Evolutionary conservation across 2,329 filamentous ascomycete species (phyloP).

Genomic region (Tolypocladium endophyticum): DNA sequence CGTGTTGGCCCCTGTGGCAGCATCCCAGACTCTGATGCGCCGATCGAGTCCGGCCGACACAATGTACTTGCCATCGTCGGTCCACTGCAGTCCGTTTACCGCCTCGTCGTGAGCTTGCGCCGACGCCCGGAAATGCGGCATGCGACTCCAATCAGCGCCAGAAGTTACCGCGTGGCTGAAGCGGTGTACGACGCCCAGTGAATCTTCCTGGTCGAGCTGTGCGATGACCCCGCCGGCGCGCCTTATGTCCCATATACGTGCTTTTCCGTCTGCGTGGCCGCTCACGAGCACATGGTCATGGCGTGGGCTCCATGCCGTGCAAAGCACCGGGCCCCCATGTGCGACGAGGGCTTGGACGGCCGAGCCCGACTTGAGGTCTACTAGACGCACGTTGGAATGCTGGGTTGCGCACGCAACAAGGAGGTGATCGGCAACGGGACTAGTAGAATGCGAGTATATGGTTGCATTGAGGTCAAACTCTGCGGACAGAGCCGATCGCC

Average conservation of each 20-base stretch:
- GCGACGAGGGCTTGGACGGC: conserved; percentile 59
- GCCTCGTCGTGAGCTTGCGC: conserved; percentile 66
- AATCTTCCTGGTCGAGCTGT: conserved; percentile 75
- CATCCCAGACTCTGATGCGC: conserved; percentile 79
- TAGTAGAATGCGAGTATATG: conserved; percentile 69
- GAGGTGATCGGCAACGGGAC: conserved; percentile 59
- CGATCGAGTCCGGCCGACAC: conserved; percentile 77
- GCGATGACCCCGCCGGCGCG: conserved; percentile 67
- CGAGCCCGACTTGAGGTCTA: conserved; percentile 77
- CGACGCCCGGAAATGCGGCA: conserved; percentile 32
- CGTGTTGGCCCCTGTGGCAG: conserved; percentile 70
- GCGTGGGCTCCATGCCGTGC: conserved; percentile 71
- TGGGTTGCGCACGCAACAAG: conserved; percentile 85
- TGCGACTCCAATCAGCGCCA: conserved; percentile 17
- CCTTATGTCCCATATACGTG: conserved; percentile 80
- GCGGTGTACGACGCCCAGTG: conserved; percentile 50
- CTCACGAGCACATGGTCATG: conserved; percentile 72
- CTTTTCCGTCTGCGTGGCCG: conserved; percentile 73
- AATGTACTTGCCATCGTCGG: conserved; percentile 64
- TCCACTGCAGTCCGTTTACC: conserved; percentile 81
- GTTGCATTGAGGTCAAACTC: conserved; percentile 59
- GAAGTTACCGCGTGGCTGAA: conserved; percentile 21
- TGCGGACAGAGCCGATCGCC: conserved; percentile 48
- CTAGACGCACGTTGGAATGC: conserved; percentile 70
- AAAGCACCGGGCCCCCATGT: conserved; percentile 56